A percentile compares a stretch with the other conserved stretches of the same genome.
Conservation (phyloP, 116 monocot genomes). For the Cymodocea nodosa region DNA sequence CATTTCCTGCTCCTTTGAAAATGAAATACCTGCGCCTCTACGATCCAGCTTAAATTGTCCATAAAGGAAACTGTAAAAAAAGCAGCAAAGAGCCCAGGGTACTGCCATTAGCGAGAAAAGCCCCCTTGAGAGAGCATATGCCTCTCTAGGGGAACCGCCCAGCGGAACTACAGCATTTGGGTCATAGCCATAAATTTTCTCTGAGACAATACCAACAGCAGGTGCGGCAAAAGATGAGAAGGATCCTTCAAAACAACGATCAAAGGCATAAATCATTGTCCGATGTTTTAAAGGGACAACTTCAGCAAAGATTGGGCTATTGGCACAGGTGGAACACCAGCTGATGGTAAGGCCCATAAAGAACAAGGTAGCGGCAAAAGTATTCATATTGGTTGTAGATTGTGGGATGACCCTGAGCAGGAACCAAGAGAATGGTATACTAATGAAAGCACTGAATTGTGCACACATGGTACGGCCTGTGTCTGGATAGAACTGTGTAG, state of each 20-base stretch:
- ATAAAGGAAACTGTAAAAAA: conserved; percentile 73
- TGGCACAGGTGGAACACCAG: conserved; percentile 82
- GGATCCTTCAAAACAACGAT: conserved; percentile 79
- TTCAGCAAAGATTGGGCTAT: conserved; percentile 95
- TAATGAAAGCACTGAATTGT: conserved; percentile 91
- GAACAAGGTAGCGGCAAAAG: conserved; percentile 54
- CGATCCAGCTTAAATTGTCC: conserved; percentile 46
- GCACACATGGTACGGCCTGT: conserved; percentile 75
- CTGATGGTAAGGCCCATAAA: conserved; percentile 89
- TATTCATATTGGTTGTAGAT: conserved; percentile 28
- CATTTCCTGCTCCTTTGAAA: too few relatives aligned
- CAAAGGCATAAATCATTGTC: conserved; percentile 96
- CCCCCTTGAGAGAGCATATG: conserved; percentile 76
- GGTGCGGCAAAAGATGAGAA: conserved; percentile 90
- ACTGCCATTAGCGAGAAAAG: conserved; percentile 54
- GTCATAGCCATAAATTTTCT: conserved; percentile 77
- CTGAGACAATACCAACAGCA: conserved; percentile 60
- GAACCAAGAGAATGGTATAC: conserved; percentile 77
- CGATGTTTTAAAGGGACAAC: conserved; percentile 74
- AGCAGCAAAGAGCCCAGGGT: conserved; percentile 58
- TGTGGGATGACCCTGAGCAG: conserved; percentile 59
- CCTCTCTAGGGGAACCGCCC: conserved; percentile 40
- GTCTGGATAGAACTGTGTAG: conserved; percentile 43
- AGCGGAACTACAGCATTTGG: conserved; percentile 18
- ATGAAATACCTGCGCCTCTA: conserved; percentile 19